These are phyloP conservation scores for Phialophora verrucosa DNA, from an alignment of 2,329 filamentous ascomycete species.

Conservation along the genomic window DNA sequence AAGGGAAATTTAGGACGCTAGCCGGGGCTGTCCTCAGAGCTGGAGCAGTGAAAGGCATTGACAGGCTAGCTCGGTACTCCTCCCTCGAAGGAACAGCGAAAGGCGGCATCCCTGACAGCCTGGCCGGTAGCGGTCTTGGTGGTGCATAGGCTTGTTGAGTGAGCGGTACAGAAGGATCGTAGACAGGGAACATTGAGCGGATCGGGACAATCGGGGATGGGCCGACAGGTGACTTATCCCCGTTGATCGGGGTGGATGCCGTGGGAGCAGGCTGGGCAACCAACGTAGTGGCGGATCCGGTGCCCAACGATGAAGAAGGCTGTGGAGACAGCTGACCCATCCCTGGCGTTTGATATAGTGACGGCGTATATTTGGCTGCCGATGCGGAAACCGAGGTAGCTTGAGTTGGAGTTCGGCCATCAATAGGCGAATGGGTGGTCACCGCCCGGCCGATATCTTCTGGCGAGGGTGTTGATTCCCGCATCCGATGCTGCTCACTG, in stretches of 20 bases:
- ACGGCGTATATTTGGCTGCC: conserved; percentile 36
- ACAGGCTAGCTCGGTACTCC: conserved; percentile 43
- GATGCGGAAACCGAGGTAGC: conserved; percentile 16
- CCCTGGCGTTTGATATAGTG: conserved; percentile 28
- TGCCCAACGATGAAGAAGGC: conserved; percentile 27
- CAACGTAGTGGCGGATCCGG: conserved; percentile 34
- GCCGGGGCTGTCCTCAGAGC: conserved; percentile 51
- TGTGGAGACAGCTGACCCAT: conserved; percentile 31
- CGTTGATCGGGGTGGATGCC: not conserved
- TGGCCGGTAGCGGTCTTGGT: conserved; percentile 36
- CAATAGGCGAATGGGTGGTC: conserved; percentile 37
- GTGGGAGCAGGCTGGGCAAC: conserved; percentile 19
- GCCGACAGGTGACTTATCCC: conserved; percentile 25
- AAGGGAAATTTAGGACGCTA: conserved; percentile 50
- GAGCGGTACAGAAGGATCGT: conserved; percentile 48
- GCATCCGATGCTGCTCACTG: conserved; percentile 2
- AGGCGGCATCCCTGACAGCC: conserved; percentile 22
- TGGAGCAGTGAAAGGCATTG: conserved; percentile 38
- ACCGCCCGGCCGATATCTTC: conserved; percentile 38
- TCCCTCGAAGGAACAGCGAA: conserved; percentile 32
- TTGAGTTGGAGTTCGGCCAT: conserved; percentile 34
- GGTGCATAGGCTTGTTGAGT: conserved; percentile 48
- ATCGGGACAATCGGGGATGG: conserved; percentile 48
- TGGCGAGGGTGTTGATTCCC: conserved; percentile 31
- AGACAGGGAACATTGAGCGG: conserved; percentile 54